Evolutionary conservation across 352 stramenopile genomes (phyloP).

Genomic region (Globisporangium parvum): DNA sequence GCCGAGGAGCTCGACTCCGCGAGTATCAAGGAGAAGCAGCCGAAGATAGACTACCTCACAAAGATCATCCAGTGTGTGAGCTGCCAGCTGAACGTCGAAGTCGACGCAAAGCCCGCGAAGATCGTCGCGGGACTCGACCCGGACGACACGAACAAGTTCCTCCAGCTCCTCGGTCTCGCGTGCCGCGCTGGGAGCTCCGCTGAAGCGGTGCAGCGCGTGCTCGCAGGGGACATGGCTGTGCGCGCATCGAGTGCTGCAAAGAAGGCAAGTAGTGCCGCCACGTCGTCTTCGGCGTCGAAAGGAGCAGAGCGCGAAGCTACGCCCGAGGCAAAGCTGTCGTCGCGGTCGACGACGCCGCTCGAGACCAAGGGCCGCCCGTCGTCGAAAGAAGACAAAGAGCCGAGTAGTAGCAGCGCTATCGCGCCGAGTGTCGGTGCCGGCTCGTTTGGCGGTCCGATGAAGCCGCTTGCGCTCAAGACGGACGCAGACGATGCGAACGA

Average conservation of each 20-base stretch:
- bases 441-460: slow-evolving; percentile 51
- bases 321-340: slow-evolving; percentile 50
- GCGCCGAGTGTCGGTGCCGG: slow-evolving; percentile 17
- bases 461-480: slow-evolving; percentile 41
- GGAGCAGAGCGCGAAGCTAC: slow-evolving; percentile 35
- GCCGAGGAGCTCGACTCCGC: slow-evolving; percentile 87
- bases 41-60: slow-evolving; percentile 88
- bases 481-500: slow-evolving; percentile 46
- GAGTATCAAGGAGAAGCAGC: slow-evolving; percentile 91
- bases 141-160: slow-evolving; percentile 92
- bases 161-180: slow-evolving; percentile 87
- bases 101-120: slow-evolving; percentile 86
- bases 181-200: slow-evolving; percentile 57
- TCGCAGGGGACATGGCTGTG: slow-evolving; percentile 45
- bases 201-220: slow-evolving; percentile 65
- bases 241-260: slow-evolving; percentile 27
- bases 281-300: slow-evolving; percentile 3
- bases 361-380: slow-evolving; percentile 38
- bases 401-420: slow-evolving; percentile 1
- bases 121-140: slow-evolving; percentile 90
- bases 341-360: slow-evolving; percentile 45
- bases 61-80: slow-evolving; percentile 90
- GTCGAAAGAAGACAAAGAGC: slow-evolving; percentile 36
- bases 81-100: slow-evolving; percentile 77
- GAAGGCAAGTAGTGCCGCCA: slow-evolving; percentile 18